Base-by-base conservation (phyloP, 2,329 filamentous ascomycete species). In the Ceratocystis papillata region DNA sequence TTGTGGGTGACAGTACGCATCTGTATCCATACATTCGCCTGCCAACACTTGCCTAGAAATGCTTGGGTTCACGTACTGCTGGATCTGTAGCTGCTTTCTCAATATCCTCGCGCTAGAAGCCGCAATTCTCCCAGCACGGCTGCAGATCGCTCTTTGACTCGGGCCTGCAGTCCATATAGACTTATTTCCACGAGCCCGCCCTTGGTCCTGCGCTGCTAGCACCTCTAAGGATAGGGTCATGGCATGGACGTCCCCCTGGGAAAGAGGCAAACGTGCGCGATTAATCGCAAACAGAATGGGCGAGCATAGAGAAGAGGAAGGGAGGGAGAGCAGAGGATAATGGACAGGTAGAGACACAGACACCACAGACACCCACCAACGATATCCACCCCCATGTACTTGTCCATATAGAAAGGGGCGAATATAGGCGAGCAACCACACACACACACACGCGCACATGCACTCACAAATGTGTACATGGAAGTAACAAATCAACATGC, bases 241-340 rank as follows among this genome's bases (percentile, higher is more conserved):
- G 28, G 30, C 53, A 57, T 57, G 28, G 53, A 33, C 53, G 28
- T 7, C 30, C 53, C 25, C 53, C 15, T 22, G 48, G 20, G 25
- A 33, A 37, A 33, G 53, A 57, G 25, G 28, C 53, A 57, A 57
- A 57, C 53, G 53, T 57, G 53, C 53, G 53, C 25, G 53, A 57
- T 57, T 57, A 57, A 57, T 6, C 17, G 17, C 15, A 33, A 17
- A 3, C 15, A 28, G 53, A 57, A 10, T 37, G 33, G 2, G 33
- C 33, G 33, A 37, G 33, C 8, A 37, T 37, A 10, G 33, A 37
- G 8, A 10, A 37, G 33, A 37, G 45, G 2, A 37, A 37, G 33
- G 33, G 48, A 20, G 20, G 1, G 8, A 25, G 48, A 53, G 8
- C 20, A 20, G 25, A 53, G 20, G 4, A 8, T 17, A 20, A 12